These are phyloP conservation scores for Phaeoacremonium minimum DNA, from an alignment of 2,329 filamentous ascomycete species.

Conservation along the genomic window DNA sequence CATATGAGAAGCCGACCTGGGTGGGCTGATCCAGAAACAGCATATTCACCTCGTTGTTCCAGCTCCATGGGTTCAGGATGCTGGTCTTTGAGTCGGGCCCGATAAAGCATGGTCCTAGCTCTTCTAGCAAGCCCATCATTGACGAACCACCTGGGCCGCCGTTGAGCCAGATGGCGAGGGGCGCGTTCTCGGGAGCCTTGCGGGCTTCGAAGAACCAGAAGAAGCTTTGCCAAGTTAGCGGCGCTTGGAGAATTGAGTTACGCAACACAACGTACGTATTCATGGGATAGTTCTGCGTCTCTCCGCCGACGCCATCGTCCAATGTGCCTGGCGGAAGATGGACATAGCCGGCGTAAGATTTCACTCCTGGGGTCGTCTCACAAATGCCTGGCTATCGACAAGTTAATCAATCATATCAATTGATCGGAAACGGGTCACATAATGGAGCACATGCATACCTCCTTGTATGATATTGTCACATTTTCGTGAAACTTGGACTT, in stretches of 20 bases:
- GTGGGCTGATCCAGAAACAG: conserved; percentile 58
- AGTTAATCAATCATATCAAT: too few relatives aligned
- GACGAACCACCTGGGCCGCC: conserved; percentile 54
- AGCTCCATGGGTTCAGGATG: conserved; percentile 51
- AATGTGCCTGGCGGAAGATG: conserved; percentile 4
- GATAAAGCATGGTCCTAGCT: conserved; percentile 50
- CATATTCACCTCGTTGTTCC: conserved; percentile 54
- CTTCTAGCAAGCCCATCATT: conserved; percentile 45
- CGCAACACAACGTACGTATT: conserved; percentile 8
- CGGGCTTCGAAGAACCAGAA: conserved; percentile 8
- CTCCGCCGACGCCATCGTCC: conserved; percentile 1
- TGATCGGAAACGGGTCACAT: too few relatives aligned
- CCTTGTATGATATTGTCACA: conserved; percentile 36
- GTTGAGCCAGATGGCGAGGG: conserved; percentile 53
- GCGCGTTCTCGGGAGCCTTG: conserved; percentile 14
- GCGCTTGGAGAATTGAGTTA: not conserved
- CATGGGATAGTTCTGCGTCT: conserved; percentile 8
- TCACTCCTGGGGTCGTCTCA: conserved; percentile 7
- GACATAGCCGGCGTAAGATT: conserved; percentile 8
- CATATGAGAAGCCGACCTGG: conserved; percentile 14
- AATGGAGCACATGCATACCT: too few relatives aligned
- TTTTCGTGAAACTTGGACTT: conserved; percentile 30
- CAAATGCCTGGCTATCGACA: conserved; percentile 8
- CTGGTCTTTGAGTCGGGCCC: conserved; percentile 44
- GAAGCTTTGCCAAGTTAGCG: conserved; percentile 1